Conservation (phyloP, 2,329 filamentous ascomycete species). For the Gaeumannomyces tritici region DNA sequence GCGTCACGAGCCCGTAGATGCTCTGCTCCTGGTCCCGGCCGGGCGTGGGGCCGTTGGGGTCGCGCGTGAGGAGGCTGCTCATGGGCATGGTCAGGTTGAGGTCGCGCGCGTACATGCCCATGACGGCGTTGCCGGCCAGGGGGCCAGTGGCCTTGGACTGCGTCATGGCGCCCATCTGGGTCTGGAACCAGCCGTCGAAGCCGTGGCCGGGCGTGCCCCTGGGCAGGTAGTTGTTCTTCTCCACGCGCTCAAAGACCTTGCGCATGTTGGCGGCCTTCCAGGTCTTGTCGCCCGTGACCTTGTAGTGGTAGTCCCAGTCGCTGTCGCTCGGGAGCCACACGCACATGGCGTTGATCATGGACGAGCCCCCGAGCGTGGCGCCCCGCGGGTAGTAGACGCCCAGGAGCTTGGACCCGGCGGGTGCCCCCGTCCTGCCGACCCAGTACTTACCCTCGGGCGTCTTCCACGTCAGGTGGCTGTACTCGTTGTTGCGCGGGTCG, state of each 20-base stretch:
- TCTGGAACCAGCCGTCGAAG: constrained; percentile 27
- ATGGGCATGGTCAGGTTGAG: constrained; percentile 9
- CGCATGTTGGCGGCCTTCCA: constrained; percentile 27
- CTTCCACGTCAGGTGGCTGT: constrained; percentile 31
- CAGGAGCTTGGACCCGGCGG: constrained; percentile 16
- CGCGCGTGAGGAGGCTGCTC: constrained; percentile 21
- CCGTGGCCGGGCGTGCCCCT: constrained; percentile 28
- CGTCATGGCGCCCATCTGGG: constrained; percentile 9
- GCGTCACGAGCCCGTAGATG: constrained; percentile 16
- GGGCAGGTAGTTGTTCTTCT: constrained; percentile 31
- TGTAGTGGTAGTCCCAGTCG: constrained; percentile 16
- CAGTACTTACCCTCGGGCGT: constrained; percentile 18
- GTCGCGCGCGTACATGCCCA: constrained; percentile 11
- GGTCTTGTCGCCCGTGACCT: constrained; percentile 16
- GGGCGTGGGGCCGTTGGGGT: constrained; percentile 37
- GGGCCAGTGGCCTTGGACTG: constrained; percentile 4
- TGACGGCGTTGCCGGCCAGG: constrained; percentile 10
- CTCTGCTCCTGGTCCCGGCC: constrained; percentile 16
- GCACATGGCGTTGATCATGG: constrained; percentile 20
- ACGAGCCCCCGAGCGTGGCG: constrained; percentile 20
- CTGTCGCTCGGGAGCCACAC: constrained; percentile 16
- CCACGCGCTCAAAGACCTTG: constrained; percentile 28
- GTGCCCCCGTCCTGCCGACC: constrained; percentile 18
- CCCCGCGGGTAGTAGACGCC: constrained; percentile 22
- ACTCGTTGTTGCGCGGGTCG: constrained; percentile 29